Evolutionary conservation across 1,284 basidiomycete species (phyloP).

Genomic region (Flammula alnicola): DNA sequence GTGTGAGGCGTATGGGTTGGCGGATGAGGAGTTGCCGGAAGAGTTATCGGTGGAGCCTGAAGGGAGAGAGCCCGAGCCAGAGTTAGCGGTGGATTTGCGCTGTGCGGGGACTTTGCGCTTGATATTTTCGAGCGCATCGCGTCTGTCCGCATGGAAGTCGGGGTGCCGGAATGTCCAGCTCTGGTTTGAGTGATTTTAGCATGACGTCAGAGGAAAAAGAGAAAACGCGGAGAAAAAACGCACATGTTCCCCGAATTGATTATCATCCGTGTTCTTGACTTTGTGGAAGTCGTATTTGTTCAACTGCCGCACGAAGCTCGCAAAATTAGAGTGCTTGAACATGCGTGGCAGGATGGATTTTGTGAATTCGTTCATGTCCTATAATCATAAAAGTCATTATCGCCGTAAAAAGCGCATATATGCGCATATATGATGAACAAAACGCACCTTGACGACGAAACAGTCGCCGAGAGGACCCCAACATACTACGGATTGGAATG

Average conservation of each 20-base stretch:
- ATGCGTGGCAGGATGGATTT: conserved; percentile 92
- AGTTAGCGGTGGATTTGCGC: conserved; percentile 54
- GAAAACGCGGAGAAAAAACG: conserved; percentile 28
- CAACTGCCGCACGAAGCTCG: conserved; percentile 90
- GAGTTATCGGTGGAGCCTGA: conserved; percentile 24
- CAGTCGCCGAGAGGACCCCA: conserved; percentile 90
- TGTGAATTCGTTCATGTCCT: conserved; percentile 98
- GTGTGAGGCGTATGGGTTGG: conserved; percentile 35
- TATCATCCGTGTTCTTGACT: conserved; percentile 85
- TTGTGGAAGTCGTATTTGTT: conserved; percentile 99
- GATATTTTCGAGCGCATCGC: conserved; percentile 90
- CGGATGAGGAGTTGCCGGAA: conserved; percentile 15
- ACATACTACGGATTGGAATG: conserved; percentile 77
- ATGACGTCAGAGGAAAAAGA: neutral
- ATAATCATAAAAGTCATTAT: neutral
- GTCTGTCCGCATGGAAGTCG: conserved; percentile 87
- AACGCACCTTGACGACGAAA: conserved; percentile 87
- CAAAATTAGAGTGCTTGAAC: conserved; percentile 98
- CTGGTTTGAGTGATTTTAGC: conserved; percentile 40
- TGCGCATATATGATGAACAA: neutral
- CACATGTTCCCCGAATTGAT: conserved; percentile 80
- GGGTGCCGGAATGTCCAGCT: conserved; percentile 98
- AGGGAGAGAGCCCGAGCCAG: conserved; percentile 25
- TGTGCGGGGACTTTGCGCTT: conserved; percentile 88
- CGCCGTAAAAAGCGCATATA: neutral